Base-by-base conservation (phyloP, 164 flowering plant species). In the Magnolia changhungtana region DNA sequence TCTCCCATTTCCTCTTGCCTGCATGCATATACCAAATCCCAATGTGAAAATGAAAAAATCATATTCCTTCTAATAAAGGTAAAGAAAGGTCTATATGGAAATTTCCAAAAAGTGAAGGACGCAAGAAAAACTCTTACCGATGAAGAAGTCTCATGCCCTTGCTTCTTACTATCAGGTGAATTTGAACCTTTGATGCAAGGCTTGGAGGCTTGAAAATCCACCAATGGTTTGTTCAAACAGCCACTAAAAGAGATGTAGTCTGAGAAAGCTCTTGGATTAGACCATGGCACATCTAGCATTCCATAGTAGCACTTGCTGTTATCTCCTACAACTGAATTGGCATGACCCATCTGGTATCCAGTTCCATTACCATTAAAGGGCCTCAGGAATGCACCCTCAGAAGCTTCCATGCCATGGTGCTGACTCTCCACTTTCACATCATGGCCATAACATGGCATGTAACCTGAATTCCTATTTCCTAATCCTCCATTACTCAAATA, bases 1-100 rank as follows among this genome's bases (percentile, higher is more conserved):
- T 79, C 82, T 89, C 50, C 81, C 83, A 75, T 73, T 83, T 50
- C 70, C 79, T 72, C 80, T 90, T 20, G 73, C 75, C 89, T 86
- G 74, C 72, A 79, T 68, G 23, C 73, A 23, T 52, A 8, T 4
- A 55, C 2, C 61, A 19, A 49, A 71, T 67, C 23, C 27, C 13
- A 27, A 7, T 29, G 8, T 16, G 29, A 67, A 31, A 31, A 67
- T 27, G 71, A 27, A 24, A 67, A 31, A 11, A 31, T 18, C 2
- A 16, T 65, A 27, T 29, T 66, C 13, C 50, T 9, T 67, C 29
- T 24, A 67, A 67, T 4, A 23, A 65, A 24, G 3, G n/a, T 27
- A 5, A 24, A 11, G 29, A 49, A 4, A 20, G 49, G 8, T 21
- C 13, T 14, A 23, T 23, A 13, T 67, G 27, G 45, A 68, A 68